These are phyloP conservation scores for Pharus latifolius DNA, from an alignment of 176 grass and related monocot species.

Conservation along the genomic window DNA sequence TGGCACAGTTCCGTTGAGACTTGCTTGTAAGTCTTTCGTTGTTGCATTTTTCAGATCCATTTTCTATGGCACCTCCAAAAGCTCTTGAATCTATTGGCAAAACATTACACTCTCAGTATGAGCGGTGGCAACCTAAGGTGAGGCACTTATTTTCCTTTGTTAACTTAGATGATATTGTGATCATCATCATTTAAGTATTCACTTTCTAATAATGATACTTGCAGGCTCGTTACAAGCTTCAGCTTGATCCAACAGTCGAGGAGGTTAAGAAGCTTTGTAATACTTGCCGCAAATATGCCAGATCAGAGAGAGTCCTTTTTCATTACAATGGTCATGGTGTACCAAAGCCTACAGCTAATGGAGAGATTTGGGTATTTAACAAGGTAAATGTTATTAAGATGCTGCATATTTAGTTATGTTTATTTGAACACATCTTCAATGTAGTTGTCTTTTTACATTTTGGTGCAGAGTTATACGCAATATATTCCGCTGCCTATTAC, in stretches of 20 bases:
- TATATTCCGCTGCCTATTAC: slow-evolving; percentile 93
- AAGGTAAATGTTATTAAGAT: slow-evolving; percentile 41
- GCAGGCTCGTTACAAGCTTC: slow-evolving; percentile 86
- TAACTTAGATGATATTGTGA: not conserved
- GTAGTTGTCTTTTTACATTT: slow-evolving; percentile 8
- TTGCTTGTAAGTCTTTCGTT: slow-evolving; percentile 11
- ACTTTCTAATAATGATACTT: not conserved
- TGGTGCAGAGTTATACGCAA: slow-evolving; percentile 87
- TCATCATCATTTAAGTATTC: slow-evolving; percentile 13
- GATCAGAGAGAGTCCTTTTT: slow-evolving; percentile 94
- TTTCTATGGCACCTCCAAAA: slow-evolving; percentile 87
- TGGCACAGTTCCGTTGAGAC: not conserved
- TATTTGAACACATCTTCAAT: not conserved
- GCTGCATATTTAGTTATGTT: not conserved
- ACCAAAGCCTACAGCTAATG: slow-evolving; percentile 87
- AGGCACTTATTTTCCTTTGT: not conserved
- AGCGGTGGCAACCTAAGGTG: slow-evolving; percentile 95
- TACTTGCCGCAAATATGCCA: slow-evolving; percentile 95
- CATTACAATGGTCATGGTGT: slow-evolving; percentile 99
- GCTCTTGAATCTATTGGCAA: slow-evolving; percentile 94
- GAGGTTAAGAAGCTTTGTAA: slow-evolving; percentile 97
- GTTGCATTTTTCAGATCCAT: slow-evolving; percentile 61
- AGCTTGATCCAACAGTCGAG: slow-evolving; percentile 88
- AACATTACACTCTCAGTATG: slow-evolving; percentile 89
- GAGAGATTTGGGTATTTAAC: slow-evolving; percentile 99